Conservation (phyloP, 352 stramenopile genomes). For the Phytophthora constricta region DNA sequence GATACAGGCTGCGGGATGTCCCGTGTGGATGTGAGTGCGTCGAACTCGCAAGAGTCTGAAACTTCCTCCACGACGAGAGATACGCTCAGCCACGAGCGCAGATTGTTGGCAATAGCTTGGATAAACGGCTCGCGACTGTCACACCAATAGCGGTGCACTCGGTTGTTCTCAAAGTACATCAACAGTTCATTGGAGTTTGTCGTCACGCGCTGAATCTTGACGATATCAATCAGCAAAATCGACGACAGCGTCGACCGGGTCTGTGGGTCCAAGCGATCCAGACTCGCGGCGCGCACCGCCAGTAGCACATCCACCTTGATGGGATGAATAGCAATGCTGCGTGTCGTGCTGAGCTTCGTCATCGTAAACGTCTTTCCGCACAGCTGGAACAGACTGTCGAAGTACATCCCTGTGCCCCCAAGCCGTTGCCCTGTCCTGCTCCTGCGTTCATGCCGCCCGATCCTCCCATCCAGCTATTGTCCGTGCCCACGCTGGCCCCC, state of each 20-base stretch:
- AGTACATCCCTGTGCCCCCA: constrained; percentile 82
- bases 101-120: constrained; percentile 85
- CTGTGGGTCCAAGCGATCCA: constrained; percentile 76
- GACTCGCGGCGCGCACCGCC: constrained; percentile 76
- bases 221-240: constrained; percentile 86
- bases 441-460: constrained; percentile 25
- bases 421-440: constrained; percentile 6
- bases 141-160: constrained; percentile 89
- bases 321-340: constrained; percentile 64
- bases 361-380: constrained; percentile 88
- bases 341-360: constrained; percentile 85
- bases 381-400: constrained; percentile 87
- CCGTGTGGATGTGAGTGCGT: constrained; percentile 74
- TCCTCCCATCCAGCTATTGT: constrained; percentile 40
- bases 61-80: constrained; percentile 87
- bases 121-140: constrained; percentile 89
- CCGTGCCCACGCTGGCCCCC: constrained; percentile 38
- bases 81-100: constrained; percentile 85
- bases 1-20: constrained; percentile 83
- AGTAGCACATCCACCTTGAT: constrained; percentile 80
- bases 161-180: constrained; percentile 88
- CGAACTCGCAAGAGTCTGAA: constrained; percentile 84
- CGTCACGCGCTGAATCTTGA: constrained; percentile 89
- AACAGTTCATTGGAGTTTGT: constrained; percentile 86
- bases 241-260: constrained; percentile 77